A percentile compares a stretch with the other conserved stretches of the same genome.
phyloP scores from a whole-genome alignment of 345 rosid genomes.

The Populus pruinosa region DNA sequence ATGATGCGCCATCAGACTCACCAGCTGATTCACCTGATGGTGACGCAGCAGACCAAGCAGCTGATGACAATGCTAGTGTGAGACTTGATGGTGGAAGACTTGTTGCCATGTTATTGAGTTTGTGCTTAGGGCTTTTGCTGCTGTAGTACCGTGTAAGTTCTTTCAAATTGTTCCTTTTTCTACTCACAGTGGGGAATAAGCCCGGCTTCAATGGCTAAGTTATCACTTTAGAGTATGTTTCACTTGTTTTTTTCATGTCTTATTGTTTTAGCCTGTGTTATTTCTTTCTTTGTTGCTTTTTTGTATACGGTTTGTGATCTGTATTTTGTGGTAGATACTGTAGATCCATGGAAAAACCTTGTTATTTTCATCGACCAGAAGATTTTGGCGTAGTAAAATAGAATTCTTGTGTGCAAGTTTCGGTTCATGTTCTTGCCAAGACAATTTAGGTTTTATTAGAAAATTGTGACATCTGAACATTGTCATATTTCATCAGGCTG shows the following conservation, averaged over 20 bases:
- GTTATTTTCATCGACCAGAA: conserved; percentile 6
- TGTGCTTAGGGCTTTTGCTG: conserved; percentile 37
- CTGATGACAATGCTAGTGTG: conserved; percentile 51
- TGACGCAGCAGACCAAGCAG: conserved; percentile 44
- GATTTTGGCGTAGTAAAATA: conserved; percentile 14
- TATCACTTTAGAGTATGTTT: conserved; percentile 10
- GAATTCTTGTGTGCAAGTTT: conserved; percentile 6
- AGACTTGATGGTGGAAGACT: conserved; percentile 31
- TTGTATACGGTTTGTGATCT: conserved; percentile 10
- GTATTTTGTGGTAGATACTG: conserved; percentile 13
- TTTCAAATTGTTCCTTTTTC: background rate
- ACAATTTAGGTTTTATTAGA: background rate
- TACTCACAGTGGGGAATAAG: conserved; percentile 28
- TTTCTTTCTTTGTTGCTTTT: background rate
- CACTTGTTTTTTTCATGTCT: conserved; percentile 4
- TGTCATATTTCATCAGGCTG: no score
- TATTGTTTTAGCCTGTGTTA: conserved; percentile 9
- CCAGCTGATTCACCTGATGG: conserved; percentile 64
- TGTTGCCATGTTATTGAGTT: conserved; percentile 39
- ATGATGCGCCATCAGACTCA: conserved; percentile 47
- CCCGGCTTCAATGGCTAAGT: conserved; percentile 16
- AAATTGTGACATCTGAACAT: background rate
- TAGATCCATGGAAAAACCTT: conserved; percentile 4
- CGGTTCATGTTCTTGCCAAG: background rate
- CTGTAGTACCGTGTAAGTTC: conserved; percentile 18